A percentile compares a stretch with the other conserved stretches of the same genome.
phyloP scores from a whole-genome alignment of 306 rosid species.

The Malus orientalis region DNA sequence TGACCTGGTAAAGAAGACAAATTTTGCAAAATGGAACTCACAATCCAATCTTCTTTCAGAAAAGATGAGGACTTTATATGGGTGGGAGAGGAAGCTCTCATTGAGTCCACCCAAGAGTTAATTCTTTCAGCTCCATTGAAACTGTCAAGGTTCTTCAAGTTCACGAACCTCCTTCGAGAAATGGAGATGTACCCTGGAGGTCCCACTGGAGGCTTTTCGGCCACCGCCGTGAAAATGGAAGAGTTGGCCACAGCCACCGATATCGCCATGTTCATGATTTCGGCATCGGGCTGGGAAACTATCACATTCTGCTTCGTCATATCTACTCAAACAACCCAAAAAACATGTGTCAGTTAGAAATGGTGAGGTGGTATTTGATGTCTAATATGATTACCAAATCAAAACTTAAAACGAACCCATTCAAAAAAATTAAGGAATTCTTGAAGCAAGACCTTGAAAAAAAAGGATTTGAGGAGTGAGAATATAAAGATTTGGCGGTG shows the following conservation, averaged over 20 bases:
- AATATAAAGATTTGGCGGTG: neutral
- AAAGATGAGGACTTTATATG: constrained; percentile 49
- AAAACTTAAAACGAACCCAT: neutral
- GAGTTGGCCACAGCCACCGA: constrained; percentile 29
- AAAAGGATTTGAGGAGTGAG: neutral
- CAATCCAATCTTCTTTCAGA: constrained; percentile 59
- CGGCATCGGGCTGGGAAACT: constrained; percentile 30
- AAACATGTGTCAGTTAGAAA: neutral
- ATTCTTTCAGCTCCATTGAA: constrained; percentile 56
- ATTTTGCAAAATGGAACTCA: constrained; percentile 20
- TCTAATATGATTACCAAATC: neutral
- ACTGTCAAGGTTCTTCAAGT: constrained; percentile 56
- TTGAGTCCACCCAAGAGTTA: constrained; percentile 75
- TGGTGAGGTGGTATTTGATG: neutral
- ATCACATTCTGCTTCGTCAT: constrained; percentile 84
- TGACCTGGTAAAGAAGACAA: neutral
- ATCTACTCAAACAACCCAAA: neutral
- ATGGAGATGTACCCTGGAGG: constrained; percentile 57
- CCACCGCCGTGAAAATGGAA: constrained; percentile 25
- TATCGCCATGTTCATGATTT: constrained; percentile 28
- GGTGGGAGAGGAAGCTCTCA: constrained; percentile 89
- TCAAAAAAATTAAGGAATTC: neutral
- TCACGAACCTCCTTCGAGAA: constrained; percentile 36
- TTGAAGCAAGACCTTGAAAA: constrained; percentile 1
- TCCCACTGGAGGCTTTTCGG: constrained; percentile 45